Base-by-base conservation (phyloP, 257 asterid species). In the Solanum appendiculatum region DNA sequence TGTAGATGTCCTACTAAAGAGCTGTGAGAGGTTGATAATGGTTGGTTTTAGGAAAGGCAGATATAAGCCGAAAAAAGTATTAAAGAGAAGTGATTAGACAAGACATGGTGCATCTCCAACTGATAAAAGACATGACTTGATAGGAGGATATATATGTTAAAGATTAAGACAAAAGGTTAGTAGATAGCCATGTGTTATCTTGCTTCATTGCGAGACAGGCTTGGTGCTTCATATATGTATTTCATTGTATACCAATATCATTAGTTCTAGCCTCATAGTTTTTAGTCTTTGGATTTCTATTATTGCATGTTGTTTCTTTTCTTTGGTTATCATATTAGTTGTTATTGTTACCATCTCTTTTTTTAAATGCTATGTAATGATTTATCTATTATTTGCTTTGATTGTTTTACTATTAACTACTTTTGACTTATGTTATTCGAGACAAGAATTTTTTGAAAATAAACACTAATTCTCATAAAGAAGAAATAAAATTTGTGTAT, bases 381-480 rank as follows among this genome's bases (percentile, higher is more conserved):
- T 60, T 60, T n/a, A n/a, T 60, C 3, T 60, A 23, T 60, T n/a
- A 2, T 4, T 60, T 23, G 1, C 14, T 60, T 60, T 9, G 7
- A 60, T 11, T 63, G 29, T 10, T 63, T 58, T 3, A 21, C 66
- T 58, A 58, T 58, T 58, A 58, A 58, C 1, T 58, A 0, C n/a
- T 21, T 58, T 63, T 63, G 8, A 63, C 18, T 5, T 3, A 1
- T 63, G 9, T n/a, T 63, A 11, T 3, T 63, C 3, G 3, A 63
- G 0, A 2, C 27, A 0, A 63, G 0, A 1, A n/a, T n/a, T 2
- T n/a, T 60, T 63, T 14, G 2, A 4, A 60, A 63, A n/a, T 63
- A 63, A 63, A 63, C 4, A 0, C 3, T 25, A 63, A 12, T 5
- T 21, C 5, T 21, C 14, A 25, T 2, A 8, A 21, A 2, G 0